A percentile compares a stretch with the other conserved stretches of the same genome.
These are phyloP conservation scores for Colletotrichum falcatum DNA, from an alignment of 2,329 filamentous ascomycete genomes.

Conservation along the genomic window DNA sequence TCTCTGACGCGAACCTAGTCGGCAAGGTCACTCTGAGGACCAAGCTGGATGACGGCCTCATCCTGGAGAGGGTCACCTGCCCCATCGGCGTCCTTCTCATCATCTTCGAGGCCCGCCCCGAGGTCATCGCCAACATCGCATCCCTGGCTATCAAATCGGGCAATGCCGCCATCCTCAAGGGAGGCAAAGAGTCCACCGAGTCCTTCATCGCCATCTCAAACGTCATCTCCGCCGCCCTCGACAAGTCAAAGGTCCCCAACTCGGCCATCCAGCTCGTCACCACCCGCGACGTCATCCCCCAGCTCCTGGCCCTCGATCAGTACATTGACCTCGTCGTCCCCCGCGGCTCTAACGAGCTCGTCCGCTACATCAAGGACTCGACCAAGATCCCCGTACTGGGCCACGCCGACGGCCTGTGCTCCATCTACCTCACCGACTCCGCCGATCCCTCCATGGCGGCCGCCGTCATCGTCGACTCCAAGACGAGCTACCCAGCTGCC, in stretches of 20 bases:
- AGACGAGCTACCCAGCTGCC: constrained; percentile 93
- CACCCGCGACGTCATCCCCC: constrained; percentile 88
- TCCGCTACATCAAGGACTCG: constrained; percentile 87
- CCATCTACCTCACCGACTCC: constrained; percentile 84
- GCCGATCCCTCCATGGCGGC: constrained; percentile 79
- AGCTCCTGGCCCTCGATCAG: constrained; percentile 86
- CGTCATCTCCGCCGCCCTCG: constrained; percentile 84
- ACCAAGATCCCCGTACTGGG: constrained; percentile 96
- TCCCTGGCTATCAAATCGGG: constrained; percentile 96
- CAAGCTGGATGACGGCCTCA: constrained; percentile 85
- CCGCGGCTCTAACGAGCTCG: constrained; percentile 88
- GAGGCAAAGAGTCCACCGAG: constrained; percentile 93
- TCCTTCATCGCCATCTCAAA: constrained; percentile 93
- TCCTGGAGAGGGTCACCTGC: constrained; percentile 88
- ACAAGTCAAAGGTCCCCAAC: constrained; percentile 80
- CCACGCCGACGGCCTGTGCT: constrained; percentile 94
- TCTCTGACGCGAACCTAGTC: constrained; percentile 61
- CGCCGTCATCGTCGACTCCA: constrained; percentile 87
- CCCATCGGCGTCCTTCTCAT: constrained; percentile 98
- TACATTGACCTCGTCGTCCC: constrained; percentile 97
- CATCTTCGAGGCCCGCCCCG: constrained; percentile 97
- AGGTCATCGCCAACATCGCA: constrained; percentile 98
- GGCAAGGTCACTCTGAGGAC: constrained; percentile 87
- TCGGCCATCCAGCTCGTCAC: constrained; percentile 93
- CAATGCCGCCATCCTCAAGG: constrained; percentile 96